These are phyloP conservation scores for Cordyceps sp. DNA, from an alignment of 2,329 filamentous ascomycete genomes.

Conservation along the genomic window DNA sequence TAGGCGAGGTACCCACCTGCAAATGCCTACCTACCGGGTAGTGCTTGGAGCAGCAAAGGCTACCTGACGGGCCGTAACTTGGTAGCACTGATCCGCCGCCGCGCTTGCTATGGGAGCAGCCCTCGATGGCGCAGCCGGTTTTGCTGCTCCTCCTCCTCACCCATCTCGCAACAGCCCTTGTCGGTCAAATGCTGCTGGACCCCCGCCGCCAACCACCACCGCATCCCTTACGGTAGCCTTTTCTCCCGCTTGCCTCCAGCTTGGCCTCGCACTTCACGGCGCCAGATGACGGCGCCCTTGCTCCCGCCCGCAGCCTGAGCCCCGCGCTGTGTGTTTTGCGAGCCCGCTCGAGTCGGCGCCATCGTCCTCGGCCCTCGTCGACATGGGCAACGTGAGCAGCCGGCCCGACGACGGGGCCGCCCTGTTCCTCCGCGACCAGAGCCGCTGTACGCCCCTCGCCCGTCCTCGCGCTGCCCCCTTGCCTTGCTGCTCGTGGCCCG, in stretches of 20 bases:
- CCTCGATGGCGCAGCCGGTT: too few species aligned
- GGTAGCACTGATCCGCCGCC: too few species aligned
- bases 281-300: conserved; percentile 10
- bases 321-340: conserved; percentile 7
- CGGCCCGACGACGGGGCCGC: conserved; percentile 67
- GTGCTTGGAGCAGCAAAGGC: too few species aligned
- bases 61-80: too few species aligned
- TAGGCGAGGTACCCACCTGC: too few species aligned
- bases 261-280: background rate
- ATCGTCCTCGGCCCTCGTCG: conserved; percentile 13
- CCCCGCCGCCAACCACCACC: background rate
- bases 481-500: background rate
- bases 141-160: too few species aligned
- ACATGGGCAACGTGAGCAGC: conserved; percentile 88
- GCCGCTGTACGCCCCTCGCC: conserved; percentile 63
- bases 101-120: too few species aligned
- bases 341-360: conserved; percentile 1
- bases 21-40: too few species aligned
- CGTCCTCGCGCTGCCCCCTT: conserved; percentile 7
- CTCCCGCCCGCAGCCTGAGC: conserved; percentile 9
- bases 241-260: conserved; percentile 6
- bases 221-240: background rate
- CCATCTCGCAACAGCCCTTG: too few species aligned
- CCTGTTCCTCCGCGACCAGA: conserved; percentile 82
- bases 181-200: background rate